Conservation (phyloP, 2,329 filamentous ascomycete species). For the Aspergillus unguis region DNA sequence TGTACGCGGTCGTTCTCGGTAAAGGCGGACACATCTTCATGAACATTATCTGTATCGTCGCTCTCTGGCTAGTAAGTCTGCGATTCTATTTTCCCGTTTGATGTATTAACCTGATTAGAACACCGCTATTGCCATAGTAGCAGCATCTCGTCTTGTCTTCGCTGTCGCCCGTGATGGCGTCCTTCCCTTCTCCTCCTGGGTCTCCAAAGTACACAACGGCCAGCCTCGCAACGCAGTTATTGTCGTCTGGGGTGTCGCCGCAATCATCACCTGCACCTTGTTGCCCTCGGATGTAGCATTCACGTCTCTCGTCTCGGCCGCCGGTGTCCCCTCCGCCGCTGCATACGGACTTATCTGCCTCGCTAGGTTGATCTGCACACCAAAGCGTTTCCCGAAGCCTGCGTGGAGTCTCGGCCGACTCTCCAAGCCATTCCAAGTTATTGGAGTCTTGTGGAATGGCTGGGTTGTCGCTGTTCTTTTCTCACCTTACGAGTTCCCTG, state of each 20-base stretch:
- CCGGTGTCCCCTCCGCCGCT: slow-evolving; percentile 52
- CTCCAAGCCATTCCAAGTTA: slow-evolving; percentile 49
- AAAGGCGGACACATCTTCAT: slow-evolving; percentile 58
- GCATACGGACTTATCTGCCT: slow-evolving; percentile 53
- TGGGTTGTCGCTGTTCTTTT: slow-evolving; percentile 51
- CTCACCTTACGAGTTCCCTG: slow-evolving; percentile 47
- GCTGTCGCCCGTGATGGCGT: slow-evolving; percentile 61
- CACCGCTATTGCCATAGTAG: slow-evolving; percentile 58
- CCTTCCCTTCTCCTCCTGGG: slow-evolving; percentile 58
- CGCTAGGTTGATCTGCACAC: slow-evolving; percentile 48
- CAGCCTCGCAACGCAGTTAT: slow-evolving; percentile 60
- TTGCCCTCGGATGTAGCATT: slow-evolving; percentile 55
- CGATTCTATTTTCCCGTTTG: neutral
- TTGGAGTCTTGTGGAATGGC: slow-evolving; percentile 49
- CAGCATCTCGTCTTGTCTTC: slow-evolving; percentile 60
- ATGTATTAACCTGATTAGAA: slow-evolving; percentile 38
- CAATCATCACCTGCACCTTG: slow-evolving; percentile 58
- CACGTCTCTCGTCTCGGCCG: slow-evolving; percentile 53
- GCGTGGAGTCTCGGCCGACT: slow-evolving; percentile 46
- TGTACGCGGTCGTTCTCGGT: slow-evolving; percentile 57
- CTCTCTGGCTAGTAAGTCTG: slow-evolving; percentile 49
- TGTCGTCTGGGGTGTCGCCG: slow-evolving; percentile 55
- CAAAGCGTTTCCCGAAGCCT: slow-evolving; percentile 47
- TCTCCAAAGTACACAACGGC: slow-evolving; percentile 53
- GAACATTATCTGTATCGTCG: slow-evolving; percentile 56